phyloP scores from a whole-genome alignment of 2,329 filamentous ascomycete species.

The Curvularia spicifera region DNA sequence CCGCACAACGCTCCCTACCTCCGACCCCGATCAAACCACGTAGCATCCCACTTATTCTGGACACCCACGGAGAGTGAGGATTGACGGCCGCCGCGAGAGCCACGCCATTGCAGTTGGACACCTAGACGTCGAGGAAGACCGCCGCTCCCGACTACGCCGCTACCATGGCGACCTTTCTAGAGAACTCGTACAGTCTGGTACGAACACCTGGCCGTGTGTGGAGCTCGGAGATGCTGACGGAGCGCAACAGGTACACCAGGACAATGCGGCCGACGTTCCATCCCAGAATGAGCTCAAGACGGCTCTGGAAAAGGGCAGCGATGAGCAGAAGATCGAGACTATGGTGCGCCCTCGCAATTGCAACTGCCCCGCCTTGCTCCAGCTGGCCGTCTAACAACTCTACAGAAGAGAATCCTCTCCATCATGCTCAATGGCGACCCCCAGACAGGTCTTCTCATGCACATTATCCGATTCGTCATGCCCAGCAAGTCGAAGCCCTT shows the following conservation, averaged over 20 bases:
- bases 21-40: conserved; percentile 38
- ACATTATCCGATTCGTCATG: conserved; percentile 99
- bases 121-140: conserved; percentile 7
- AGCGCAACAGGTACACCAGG: conserved; percentile 72
- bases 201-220: conserved; percentile 35
- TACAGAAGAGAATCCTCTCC: conserved; percentile 81
- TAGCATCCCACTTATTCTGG: conserved; percentile 45
- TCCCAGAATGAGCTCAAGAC: conserved; percentile 88
- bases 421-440: conserved; percentile 98
- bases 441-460: conserved; percentile 95
- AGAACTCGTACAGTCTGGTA: conserved; percentile 90
- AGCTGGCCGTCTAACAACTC: conserved; percentile 48
- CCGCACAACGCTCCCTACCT: conserved; percentile 19
- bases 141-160: conserved; percentile 21
- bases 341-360: conserved; percentile 43
- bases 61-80: conserved; percentile 39
- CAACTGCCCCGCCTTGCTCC: conserved; percentile 57
- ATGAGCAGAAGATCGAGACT: conserved; percentile 91
- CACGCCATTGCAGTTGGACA: conserved; percentile 33
- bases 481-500: conserved; percentile 94
- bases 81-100: conserved; percentile 39
- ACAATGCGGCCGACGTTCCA: conserved; percentile 94
- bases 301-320: conserved; percentile 90
- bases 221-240: conserved; percentile 42
- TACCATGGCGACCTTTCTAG: conserved; percentile 92